phyloP scores from a whole-genome alignment of 805 yeast genomes.

The Yamadazyma scolyti region DNA sequence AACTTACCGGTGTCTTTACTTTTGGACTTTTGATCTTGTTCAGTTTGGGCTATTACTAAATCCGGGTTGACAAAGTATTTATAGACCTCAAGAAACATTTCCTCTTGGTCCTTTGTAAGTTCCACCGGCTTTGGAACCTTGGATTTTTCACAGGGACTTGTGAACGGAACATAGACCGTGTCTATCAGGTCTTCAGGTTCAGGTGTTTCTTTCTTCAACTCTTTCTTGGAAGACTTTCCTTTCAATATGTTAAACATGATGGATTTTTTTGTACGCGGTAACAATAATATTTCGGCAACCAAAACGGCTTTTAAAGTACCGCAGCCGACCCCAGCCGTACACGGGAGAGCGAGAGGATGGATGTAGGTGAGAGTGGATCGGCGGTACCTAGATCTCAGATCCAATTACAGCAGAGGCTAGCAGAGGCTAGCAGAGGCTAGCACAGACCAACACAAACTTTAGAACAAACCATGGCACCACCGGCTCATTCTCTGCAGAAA shows the following conservation, averaged over 20 bases:
- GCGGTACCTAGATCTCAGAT: too few relatives aligned
- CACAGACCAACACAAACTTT: too few relatives aligned
- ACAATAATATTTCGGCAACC: too few relatives aligned
- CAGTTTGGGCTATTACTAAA: conserved; percentile 47
- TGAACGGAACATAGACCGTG: conserved; percentile 17
- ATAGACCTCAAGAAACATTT: conserved; percentile 60
- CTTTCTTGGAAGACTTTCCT: conserved; percentile 13
- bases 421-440: too few relatives aligned
- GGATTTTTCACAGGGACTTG: conserved; percentile 26
- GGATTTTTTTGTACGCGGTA: too few relatives aligned
- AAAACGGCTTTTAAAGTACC: too few relatives aligned
- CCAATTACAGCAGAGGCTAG: too few relatives aligned
- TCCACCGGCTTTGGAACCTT: conserved; percentile 46
- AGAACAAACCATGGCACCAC: too few relatives aligned
- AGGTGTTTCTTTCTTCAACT: conserved; percentile 4
- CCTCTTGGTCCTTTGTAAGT: conserved; percentile 52
- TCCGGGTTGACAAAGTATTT: conserved; percentile 56
- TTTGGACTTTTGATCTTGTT: conserved; percentile 42
- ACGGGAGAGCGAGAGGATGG: too few relatives aligned
- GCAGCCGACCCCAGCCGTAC: too few relatives aligned
- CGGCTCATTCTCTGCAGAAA: too few relatives aligned
- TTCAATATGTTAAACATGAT: conserved; percentile 18
- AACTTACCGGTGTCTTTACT: conserved; percentile 26
- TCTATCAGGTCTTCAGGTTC: conserved; percentile 10
- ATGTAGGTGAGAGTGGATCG: too few relatives aligned